A percentile compares a stretch with the other conserved stretches of the same genome.
Evolutionary conservation across 148 eudicot species (phyloP).

Genomic region (Rheum nobile): DNA sequence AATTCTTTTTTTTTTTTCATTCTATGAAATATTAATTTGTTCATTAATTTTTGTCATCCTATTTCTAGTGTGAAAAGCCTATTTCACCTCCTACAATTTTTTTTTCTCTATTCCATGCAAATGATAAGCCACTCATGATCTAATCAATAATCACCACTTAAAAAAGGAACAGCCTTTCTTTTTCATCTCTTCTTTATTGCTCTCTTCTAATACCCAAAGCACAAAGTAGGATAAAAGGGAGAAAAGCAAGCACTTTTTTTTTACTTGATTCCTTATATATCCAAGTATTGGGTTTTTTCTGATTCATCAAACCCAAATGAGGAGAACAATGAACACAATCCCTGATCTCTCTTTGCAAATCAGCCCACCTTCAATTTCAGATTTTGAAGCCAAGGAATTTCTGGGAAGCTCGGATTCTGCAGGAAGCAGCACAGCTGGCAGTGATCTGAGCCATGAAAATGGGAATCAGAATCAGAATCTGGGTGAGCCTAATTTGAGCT

Average conservation of each 20-base stretch:
- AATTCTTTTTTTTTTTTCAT: neutral
- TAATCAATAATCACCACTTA: conserved; percentile 23
- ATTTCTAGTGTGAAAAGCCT: neutral
- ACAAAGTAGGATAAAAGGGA: too few species aligned
- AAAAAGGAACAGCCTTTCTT: conserved; percentile 2
- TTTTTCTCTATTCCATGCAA: conserved; percentile 35
- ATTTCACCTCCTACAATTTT: conserved; percentile 3
- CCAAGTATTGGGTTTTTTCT: too few species aligned
- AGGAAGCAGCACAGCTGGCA: conserved; percentile 25
- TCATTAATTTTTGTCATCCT: too few species aligned
- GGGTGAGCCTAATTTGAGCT: conserved; percentile 26
- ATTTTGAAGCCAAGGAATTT: conserved; percentile 8
- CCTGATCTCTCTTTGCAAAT: conserved; percentile 81
- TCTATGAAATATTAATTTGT: too few species aligned
- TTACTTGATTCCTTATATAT: neutral
- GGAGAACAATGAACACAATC: neutral
- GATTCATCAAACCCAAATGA: conserved; percentile 8
- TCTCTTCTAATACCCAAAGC: too few species aligned
- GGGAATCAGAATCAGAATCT: conserved; percentile 3
- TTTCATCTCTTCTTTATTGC: neutral
- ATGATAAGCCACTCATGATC: conserved; percentile 83
- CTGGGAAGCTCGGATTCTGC: conserved; percentile 28
- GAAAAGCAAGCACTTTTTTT: neutral
- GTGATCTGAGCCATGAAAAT: conserved; percentile 45
- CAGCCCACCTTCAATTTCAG: conserved; percentile 40